These are phyloP conservation scores for Abrus pulchellus DNA, from an alignment of 306 rosid species.

Conservation along the genomic window DNA sequence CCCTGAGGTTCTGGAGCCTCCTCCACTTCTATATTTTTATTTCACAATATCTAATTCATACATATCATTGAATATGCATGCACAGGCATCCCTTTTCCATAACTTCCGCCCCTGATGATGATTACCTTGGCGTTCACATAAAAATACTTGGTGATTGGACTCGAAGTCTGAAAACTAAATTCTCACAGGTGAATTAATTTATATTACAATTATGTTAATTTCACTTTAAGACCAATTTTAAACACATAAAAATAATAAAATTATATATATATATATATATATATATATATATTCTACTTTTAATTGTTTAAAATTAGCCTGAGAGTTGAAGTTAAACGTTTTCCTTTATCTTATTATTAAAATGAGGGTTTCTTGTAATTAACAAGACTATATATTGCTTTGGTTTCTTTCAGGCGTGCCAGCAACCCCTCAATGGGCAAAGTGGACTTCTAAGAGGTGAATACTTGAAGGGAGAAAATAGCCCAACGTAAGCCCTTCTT, in stretches of 20 bases:
- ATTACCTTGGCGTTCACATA: conserved; percentile 74
- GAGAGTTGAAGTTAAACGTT: no score
- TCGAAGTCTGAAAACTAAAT: conserved; percentile 52
- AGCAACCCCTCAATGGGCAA: conserved; percentile 58
- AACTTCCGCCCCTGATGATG: conserved; percentile 76
- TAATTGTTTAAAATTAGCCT: no score
- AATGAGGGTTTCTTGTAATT: conserved; percentile 31
- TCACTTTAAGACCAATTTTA: no score
- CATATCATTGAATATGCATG: conserved; percentile 12
- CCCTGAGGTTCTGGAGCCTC: background rate
- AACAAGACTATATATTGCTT: conserved; percentile 19
- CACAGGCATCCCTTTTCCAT: conserved; percentile 85
- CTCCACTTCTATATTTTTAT: background rate
- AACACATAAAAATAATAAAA: no score
- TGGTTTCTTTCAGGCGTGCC: conserved; percentile 64
- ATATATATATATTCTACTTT: no score
- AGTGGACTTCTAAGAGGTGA: conserved; percentile 69
- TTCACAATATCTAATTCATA: conserved; percentile 6
- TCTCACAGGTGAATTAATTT: conserved; percentile 55
- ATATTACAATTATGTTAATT: no score
- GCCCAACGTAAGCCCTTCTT: conserved; percentile 41
- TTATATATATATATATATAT: no score
- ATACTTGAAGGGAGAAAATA: conserved; percentile 54
- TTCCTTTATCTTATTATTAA: background rate
- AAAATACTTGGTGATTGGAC: conserved; percentile 75